Percentiles rank a stretch among this genome's conserved stretches.
These are phyloP conservation scores for Senecio squalidus DNA, from an alignment of 140 eudicot genomes.

Conservation along the genomic window DNA sequence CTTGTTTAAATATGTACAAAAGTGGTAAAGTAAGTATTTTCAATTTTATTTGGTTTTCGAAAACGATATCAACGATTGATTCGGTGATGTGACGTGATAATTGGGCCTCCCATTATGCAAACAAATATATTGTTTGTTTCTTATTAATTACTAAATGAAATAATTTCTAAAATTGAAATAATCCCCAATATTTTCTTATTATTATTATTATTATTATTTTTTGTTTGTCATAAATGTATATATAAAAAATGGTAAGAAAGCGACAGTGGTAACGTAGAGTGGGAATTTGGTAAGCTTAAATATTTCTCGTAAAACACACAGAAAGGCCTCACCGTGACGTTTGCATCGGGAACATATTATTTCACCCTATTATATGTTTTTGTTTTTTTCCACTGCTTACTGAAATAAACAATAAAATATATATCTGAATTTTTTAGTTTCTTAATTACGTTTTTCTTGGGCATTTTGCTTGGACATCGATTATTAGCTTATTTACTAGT, in stretches of 20 bases:
- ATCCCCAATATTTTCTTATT: no score
- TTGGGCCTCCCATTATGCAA: constrained; percentile 19
- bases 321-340: constrained; percentile 26
- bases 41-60: not conserved
- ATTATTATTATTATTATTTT: no score
- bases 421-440: no score
- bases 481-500: no score
- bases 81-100: constrained; percentile 23
- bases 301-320: constrained; percentile 29
- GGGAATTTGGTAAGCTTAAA: constrained; percentile 30
- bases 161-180: not conserved
- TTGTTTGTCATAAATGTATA: no score
- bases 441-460: no score
- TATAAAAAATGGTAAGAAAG: constrained; percentile 9
- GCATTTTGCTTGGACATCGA: no score
- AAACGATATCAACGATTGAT: not conserved
- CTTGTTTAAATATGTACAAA: not conserved
- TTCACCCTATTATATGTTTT: constrained; percentile 21
- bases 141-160: not conserved
- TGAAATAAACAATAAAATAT: not conserved
- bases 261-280: constrained; percentile 33
- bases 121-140: not conserved
- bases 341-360: constrained; percentile 36
- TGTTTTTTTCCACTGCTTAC: constrained; percentile 19
- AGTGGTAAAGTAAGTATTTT: not conserved